phyloP scores from a whole-genome alignment of 2,329 filamentous ascomycete species.

The Hymenoscyphus scutula region DNA sequence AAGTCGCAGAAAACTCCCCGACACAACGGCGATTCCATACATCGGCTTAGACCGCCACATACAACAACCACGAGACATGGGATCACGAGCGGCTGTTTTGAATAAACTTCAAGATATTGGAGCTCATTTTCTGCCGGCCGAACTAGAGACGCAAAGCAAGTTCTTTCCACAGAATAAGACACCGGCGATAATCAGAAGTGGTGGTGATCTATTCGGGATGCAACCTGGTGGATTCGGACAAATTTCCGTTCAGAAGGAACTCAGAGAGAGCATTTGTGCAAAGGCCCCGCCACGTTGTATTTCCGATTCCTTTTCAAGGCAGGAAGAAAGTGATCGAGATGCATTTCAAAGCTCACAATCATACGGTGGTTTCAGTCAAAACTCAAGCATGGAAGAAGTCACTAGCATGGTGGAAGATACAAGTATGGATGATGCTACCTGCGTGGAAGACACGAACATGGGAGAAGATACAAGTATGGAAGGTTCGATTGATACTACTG shows the following conservation, averaged over 20 bases:
- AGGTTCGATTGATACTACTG: background rate
- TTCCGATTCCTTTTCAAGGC: background rate
- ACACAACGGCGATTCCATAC: slow-evolving; percentile 30
- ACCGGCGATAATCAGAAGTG: background rate
- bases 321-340: background rate
- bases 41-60: slow-evolving; percentile 32
- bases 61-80: slow-evolving; percentile 18
- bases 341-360: background rate
- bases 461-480: background rate
- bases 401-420: background rate
- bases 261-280: background rate
- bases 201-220: background rate
- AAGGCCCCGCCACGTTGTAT: background rate
- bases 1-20: slow-evolving; percentile 26
- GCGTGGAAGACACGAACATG: background rate
- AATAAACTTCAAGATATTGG: slow-evolving; percentile 26
- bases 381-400: background rate
- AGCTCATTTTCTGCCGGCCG: slow-evolving; percentile 19
- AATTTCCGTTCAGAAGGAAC: background rate
- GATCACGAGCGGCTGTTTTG: slow-evolving; percentile 21
- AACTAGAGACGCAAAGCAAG: background rate
- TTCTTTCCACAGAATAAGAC: background rate
- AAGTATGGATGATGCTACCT: no score
- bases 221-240: background rate
- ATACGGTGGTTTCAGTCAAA: background rate